phyloP scores from a whole-genome alignment of 371 early-diverging fungal genomes.

The Ordospora pajunii region DNA sequence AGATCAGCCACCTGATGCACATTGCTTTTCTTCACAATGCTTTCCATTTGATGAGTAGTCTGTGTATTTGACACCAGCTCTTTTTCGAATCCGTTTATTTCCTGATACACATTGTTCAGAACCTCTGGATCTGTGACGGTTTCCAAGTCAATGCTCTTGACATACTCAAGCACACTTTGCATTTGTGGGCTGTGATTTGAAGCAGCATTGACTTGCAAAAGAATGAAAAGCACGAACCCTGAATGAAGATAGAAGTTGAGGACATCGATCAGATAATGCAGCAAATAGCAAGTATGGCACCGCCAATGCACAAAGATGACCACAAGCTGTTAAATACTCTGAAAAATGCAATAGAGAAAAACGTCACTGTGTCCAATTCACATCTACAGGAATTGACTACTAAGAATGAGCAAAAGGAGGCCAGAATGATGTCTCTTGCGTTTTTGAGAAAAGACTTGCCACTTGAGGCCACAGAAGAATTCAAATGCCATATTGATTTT shows the following conservation, averaged over 20 bases:
- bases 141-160: slow-evolving; percentile 24
- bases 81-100: slow-evolving; percentile 24
- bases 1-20: slow-evolving; percentile 10
- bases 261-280: slow-evolving; percentile 2
- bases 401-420: neutral
- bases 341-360: slow-evolving; percentile 9
- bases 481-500: neutral
- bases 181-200: neutral
- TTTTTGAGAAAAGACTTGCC: slow-evolving; percentile 14
- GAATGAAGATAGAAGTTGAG: slow-evolving; percentile 3
- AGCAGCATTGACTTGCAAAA: neutral
- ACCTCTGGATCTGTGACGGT: slow-evolving; percentile 3
- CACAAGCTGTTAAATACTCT: neutral
- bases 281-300: neutral
- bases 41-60: slow-evolving; percentile 25
- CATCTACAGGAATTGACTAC: neutral
- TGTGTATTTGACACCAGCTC: neutral
- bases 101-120: slow-evolving; percentile 41
- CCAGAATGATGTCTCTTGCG: slow-evolving; percentile 8
- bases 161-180: slow-evolving; percentile 18
- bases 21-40: slow-evolving; percentile 14
- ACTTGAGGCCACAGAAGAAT: neutral
- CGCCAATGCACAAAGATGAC: slow-evolving; percentile 19
- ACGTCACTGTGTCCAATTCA: neutral
- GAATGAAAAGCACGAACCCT: neutral